A percentile compares a stretch with the other conserved stretches of the same genome.
Conservation (phyloP, 1,284 basidiomycete genomes). For the Cutaneotrichosporon cutaneum region DNA sequence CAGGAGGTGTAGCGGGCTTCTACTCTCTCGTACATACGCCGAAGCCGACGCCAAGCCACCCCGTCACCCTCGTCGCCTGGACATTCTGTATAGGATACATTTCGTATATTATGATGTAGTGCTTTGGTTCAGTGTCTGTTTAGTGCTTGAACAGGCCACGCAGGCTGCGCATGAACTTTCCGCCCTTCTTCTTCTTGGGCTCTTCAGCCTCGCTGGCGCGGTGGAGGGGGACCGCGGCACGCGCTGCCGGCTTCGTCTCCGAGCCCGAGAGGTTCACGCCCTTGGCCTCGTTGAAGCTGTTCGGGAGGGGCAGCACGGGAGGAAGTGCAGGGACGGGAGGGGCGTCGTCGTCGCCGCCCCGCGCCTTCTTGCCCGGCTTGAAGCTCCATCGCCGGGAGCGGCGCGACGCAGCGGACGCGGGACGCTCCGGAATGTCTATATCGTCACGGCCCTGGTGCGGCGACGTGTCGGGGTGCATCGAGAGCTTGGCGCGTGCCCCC, state of each 20-base stretch:
- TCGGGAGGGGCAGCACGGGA: neutral
- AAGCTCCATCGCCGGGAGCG: neutral
- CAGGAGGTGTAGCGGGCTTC: no score
- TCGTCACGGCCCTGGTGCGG: neutral
- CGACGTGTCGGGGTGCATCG: neutral
- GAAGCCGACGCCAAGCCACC: no score
- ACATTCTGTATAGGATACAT: neutral
- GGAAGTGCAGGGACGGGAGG: neutral
- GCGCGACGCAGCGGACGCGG: neutral
- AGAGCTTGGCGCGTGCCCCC: neutral
- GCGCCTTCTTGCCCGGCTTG: neutral
- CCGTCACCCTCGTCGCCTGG: neutral
- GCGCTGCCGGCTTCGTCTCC: neutral
- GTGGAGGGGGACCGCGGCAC: neutral
- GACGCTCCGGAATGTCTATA: neutral
- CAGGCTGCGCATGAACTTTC: conserved; percentile 5
- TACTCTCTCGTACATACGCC: no score
- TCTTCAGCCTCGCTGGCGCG: neutral
- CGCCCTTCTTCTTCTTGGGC: neutral
- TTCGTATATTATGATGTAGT: neutral
- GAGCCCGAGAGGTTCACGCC: neutral
- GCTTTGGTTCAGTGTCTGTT: neutral
- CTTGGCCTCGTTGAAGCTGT: neutral
- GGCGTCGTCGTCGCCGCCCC: neutral
- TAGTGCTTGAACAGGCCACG: neutral